Base-by-base conservation (phyloP, 148 eudicot genomes). In the Vaccinium darrowii region DNA sequence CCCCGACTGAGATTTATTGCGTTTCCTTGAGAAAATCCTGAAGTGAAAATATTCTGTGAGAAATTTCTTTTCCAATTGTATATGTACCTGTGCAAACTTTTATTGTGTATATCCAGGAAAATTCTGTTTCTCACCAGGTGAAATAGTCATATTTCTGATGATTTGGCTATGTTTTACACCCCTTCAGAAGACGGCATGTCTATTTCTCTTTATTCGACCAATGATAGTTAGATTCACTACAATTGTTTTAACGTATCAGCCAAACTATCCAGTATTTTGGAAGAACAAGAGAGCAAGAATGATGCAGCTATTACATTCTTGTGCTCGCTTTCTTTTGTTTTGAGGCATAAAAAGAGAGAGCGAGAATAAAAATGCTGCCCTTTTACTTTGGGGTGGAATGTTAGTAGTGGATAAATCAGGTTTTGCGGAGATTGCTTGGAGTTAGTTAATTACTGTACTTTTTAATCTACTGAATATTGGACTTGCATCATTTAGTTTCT, bases 1-100 rank as follows among this genome's bases (percentile, higher is more conserved):
- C 23, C 47, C 27, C 27, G 60, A 60, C 19, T 81, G 84, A 81
- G 57, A 30, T 58, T 63, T 49, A 60, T 8, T 30, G 71, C 54
- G 13, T 78, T 84, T 78, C 71, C 30, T 9, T 76, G 10, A 47
- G 39, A 47, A 78, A 52, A 58, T 78, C 82, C 14, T 78, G 49
- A 30, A 63, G 7, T 43, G 47, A 83, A 76, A n/a, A 16, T 54
- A 25, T 84, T 63, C 47, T 14, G 18, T 2, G 50, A 58, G 25
- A 56, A 49, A 49, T n/a, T 54, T 36, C 6, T 53, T n/a, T 33
- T n/a, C 52, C 18, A 7, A 43, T 27, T 83, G 63, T 36, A 76
- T 23, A 43, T 12, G 33, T 50, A 69, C 15, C 16, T 53, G 50
- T 4, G 39, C 56, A 18, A 27, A 78, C 58, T 39, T 47, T 76